These are phyloP conservation scores for Fusarium piperis DNA, from an alignment of 2,329 filamentous ascomycete genomes.

Conservation along the genomic window DNA sequence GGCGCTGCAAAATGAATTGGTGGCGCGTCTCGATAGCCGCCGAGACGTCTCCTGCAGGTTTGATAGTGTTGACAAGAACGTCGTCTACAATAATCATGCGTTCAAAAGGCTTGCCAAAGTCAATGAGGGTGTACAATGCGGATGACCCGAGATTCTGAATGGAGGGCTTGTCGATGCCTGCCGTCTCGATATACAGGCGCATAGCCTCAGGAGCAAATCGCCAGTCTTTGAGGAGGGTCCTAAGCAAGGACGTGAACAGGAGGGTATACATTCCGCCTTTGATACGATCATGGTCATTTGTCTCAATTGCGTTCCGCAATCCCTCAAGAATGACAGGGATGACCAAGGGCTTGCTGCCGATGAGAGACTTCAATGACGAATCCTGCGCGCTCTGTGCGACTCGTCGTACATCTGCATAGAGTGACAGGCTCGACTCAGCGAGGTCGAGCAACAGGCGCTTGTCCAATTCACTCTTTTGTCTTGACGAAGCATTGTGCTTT, in stretches of 20 bases:
- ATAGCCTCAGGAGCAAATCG: constrained; percentile 92
- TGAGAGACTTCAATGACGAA: constrained; percentile 89
- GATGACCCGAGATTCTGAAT: constrained; percentile 89
- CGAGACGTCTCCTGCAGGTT: constrained; percentile 72
- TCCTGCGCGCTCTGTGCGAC: constrained; percentile 93
- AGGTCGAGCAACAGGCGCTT: constrained; percentile 86
- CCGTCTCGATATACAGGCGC: constrained; percentile 88
- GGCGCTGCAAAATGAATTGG: constrained; percentile 77
- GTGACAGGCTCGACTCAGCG: constrained; percentile 86
- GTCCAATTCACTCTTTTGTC: constrained; percentile 90
- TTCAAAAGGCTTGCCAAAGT: constrained; percentile 90
- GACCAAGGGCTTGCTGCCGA: constrained; percentile 87
- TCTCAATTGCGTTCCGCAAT: constrained; percentile 80
- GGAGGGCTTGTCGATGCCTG: constrained; percentile 90
- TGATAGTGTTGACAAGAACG: constrained; percentile 74
- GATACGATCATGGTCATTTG: constrained; percentile 87
- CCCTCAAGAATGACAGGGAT: constrained; percentile 87
- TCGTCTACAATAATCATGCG: constrained; percentile 85
- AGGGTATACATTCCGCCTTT: constrained; percentile 95
- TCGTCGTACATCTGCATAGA: constrained; percentile 95
- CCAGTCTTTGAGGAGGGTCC: constrained; percentile 92
- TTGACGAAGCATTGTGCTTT: constrained; percentile 89
- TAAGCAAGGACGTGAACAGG: constrained; percentile 86
- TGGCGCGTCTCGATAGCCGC: constrained; percentile 68
- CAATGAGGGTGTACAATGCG: constrained; percentile 85